Percentiles rank a stretch among this genome's conserved stretches.
Evolutionary conservation across 495 filamentous ascomycete species (phyloP).

Genomic region (Daldinia childiae): DNA sequence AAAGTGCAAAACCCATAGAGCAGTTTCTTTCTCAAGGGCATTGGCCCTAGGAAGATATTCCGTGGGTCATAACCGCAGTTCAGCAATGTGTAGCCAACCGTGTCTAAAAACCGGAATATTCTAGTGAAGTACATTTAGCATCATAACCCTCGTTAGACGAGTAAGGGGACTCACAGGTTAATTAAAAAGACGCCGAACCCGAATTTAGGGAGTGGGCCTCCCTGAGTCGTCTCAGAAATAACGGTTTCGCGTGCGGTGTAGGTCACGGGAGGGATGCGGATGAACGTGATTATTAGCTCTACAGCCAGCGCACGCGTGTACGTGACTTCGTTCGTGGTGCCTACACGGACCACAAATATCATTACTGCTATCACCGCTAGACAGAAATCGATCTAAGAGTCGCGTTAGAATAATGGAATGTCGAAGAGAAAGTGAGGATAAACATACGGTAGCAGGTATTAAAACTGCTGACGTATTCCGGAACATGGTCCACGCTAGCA

Average conservation of each 20-base stretch:
- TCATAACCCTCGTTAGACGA: not conserved
- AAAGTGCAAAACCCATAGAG: slow-evolving; percentile 46
- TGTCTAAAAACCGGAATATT: slow-evolving; percentile 45
- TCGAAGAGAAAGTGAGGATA: not conserved
- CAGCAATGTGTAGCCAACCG: slow-evolving; percentile 44
- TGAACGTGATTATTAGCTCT: slow-evolving; percentile 45
- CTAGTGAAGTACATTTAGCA: slow-evolving; percentile 22
- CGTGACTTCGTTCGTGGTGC: slow-evolving; percentile 42
- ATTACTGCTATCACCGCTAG: slow-evolving; percentile 43
- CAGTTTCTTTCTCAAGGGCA: slow-evolving; percentile 40
- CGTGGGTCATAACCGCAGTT: slow-evolving; percentile 48
- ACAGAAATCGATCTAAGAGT: slow-evolving; percentile 45
- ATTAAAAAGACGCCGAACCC: slow-evolving; percentile 48
- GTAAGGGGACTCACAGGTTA: slow-evolving; percentile 41
- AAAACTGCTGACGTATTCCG: slow-evolving; percentile 34
- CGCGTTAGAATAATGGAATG: slow-evolving; percentile 13
- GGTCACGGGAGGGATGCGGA: slow-evolving; percentile 47
- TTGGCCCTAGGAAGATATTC: slow-evolving; percentile 40
- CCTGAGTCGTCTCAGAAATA: slow-evolving; percentile 27
- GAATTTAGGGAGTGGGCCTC: slow-evolving; percentile 40
- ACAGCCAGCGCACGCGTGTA: slow-evolving; percentile 42
- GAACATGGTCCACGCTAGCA: slow-evolving; percentile 47
- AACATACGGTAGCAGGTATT: slow-evolving; percentile 45
- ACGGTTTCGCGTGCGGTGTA: slow-evolving; percentile 47
- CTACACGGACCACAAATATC: slow-evolving; percentile 42